phyloP scores from a whole-genome alignment of 163 green algal species.

The Trebouxia gelatinosa region DNA sequence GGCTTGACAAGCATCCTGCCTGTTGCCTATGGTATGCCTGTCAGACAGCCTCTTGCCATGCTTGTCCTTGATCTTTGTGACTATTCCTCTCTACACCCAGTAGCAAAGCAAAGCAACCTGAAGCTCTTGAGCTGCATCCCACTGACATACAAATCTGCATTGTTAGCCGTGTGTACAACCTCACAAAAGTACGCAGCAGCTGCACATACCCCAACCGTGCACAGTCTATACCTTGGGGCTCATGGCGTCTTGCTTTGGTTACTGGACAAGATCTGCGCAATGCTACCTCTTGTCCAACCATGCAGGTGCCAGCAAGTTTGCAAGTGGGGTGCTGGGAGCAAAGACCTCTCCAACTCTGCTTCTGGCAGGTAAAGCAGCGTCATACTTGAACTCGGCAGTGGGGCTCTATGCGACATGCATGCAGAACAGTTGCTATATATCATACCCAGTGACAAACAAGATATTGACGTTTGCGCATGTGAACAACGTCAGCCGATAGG shows the following conservation, averaged over 20 bases:
- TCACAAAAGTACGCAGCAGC: no score
- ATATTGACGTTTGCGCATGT: not conserved
- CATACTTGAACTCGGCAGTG: not conserved
- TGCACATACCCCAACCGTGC: no score
- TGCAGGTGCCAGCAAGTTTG: conserved; percentile 75
- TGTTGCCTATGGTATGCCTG: conserved; percentile 77
- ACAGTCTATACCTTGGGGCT: no score
- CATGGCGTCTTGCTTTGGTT: not conserved
- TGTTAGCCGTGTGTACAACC: no score
- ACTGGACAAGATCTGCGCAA: not conserved
- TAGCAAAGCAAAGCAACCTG: not conserved
- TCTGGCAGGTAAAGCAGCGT: conserved; percentile 56
- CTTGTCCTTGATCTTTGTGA: not conserved
- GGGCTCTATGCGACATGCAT: no score
- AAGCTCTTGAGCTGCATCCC: no score
- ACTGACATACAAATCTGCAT: no score
- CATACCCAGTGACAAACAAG: not conserved
- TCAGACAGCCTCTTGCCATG: not conserved
- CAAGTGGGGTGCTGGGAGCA: conserved; percentile 85
- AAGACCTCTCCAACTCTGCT: conserved; percentile 76
- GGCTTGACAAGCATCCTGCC: conserved; percentile 94
- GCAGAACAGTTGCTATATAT: no score
- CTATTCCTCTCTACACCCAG: not conserved
- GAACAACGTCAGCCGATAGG: not conserved
- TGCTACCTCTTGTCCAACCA: not conserved